A percentile compares a stretch with the other conserved stretches of the same genome.
Conservation (phyloP, 495 filamentous ascomycete genomes). For the Sabuloglossum arenarium region DNA sequence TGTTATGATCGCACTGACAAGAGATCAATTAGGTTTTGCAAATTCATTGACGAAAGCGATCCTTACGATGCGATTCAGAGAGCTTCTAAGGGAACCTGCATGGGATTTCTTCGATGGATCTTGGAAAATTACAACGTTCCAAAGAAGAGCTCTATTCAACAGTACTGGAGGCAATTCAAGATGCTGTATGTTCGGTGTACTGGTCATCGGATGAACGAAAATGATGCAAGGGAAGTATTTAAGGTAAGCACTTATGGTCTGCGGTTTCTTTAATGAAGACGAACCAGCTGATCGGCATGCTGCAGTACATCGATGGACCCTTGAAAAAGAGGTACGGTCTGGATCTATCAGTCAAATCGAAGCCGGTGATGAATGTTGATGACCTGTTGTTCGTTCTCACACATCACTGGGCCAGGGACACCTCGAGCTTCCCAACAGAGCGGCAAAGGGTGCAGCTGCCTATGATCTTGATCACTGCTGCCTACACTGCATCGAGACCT, state of each 20-base stretch:
- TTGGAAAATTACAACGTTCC: too few relatives aligned
- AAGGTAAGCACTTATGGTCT: conserved; percentile 17
- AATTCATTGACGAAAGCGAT: too few relatives aligned
- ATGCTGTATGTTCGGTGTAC: too few relatives aligned
- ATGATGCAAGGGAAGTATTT: conserved; percentile 13
- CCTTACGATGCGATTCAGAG: too few relatives aligned
- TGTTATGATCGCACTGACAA: too few relatives aligned
- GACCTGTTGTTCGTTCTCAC: conserved; percentile 11
- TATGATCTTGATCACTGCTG: conserved; percentile 7
- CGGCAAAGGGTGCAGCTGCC: conserved; percentile 9
- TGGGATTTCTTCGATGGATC: too few relatives aligned
- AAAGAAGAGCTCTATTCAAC: too few relatives aligned
- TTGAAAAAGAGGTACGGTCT: conserved; percentile 10
- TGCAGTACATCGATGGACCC: conserved; percentile 12
- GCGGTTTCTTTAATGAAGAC: neutral
- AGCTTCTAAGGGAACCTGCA: too few relatives aligned
- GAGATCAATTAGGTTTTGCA: too few relatives aligned
- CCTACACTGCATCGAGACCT: conserved; percentile 8
- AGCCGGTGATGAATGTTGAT: conserved; percentile 12
- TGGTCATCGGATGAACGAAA: neutral
- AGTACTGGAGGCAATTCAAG: too few relatives aligned
- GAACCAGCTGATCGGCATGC: neutral
- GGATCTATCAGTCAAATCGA: conserved; percentile 13
- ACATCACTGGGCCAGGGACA: conserved; percentile 14
- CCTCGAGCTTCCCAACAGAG: conserved; percentile 11